These are phyloP conservation scores for Hanseniaspora meyeri DNA, from an alignment of 805 yeast species.

Conservation along the genomic window DNA sequence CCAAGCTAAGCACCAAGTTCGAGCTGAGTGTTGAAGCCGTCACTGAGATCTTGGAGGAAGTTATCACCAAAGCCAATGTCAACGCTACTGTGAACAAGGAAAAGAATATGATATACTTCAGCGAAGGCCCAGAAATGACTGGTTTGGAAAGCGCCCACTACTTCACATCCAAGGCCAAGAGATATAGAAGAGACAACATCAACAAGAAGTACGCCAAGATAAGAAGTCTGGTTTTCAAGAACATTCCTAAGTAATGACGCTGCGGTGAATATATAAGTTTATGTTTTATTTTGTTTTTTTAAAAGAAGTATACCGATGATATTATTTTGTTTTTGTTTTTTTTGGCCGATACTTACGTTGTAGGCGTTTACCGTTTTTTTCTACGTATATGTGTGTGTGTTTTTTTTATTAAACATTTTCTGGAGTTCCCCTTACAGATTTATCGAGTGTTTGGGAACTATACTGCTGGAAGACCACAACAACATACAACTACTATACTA, in stretches of 20 bases:
- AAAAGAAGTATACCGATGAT: neutral
- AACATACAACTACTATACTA: neutral
- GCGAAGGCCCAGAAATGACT: conserved; percentile 66
- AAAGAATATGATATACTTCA: conserved; percentile 50
- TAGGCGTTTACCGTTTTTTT: no score
- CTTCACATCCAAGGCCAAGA: conserved; percentile 39
- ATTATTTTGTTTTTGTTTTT: no score
- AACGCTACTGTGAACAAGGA: conserved; percentile 55
- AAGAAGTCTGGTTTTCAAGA: neutral
- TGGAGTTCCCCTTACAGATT: no score
- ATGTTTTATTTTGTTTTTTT: neutral
- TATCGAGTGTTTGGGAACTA: no score
- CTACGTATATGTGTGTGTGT: no score
- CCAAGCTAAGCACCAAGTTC: conserved; percentile 53
- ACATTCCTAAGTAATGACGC: neutral
- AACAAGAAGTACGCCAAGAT: neutral
- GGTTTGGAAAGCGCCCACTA: conserved; percentile 80
- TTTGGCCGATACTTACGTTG: no score
- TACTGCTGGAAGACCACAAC: no score
- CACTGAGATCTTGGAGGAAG: conserved; percentile 51
- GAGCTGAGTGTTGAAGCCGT: conserved; percentile 47
- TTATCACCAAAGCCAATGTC: conserved; percentile 69
- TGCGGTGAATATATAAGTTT: neutral
- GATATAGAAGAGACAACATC: conserved; percentile 7
- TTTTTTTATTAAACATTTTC: no score